phyloP scores from a whole-genome alignment of 495 filamentous ascomycete species.

The Immersiella caudata region DNA sequence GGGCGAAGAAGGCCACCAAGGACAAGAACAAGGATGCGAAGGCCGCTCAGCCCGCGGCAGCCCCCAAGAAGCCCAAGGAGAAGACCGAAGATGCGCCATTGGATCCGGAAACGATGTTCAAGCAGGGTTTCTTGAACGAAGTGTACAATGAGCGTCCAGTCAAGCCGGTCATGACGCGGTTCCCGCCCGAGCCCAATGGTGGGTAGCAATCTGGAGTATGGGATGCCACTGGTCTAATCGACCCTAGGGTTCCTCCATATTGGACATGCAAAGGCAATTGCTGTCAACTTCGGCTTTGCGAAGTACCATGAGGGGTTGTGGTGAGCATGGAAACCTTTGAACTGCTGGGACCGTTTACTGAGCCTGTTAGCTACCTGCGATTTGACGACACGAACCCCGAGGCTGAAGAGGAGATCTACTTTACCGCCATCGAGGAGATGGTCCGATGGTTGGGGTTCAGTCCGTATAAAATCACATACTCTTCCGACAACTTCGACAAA shows the following conservation, averaged over 20 bases:
- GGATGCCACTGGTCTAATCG: neutral
- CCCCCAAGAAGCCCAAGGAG: slow-evolving; percentile 48
- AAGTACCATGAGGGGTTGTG: slow-evolving; percentile 76
- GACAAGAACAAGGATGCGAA: slow-evolving; percentile 48
- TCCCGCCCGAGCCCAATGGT: slow-evolving; percentile 87
- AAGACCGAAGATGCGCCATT: slow-evolving; percentile 51
- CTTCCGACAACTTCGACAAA: slow-evolving; percentile 78
- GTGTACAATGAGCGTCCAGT: slow-evolving; percentile 77
- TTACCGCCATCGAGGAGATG: slow-evolving; percentile 75
- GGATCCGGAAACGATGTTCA: slow-evolving; percentile 79
- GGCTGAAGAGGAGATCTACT: slow-evolving; percentile 78
- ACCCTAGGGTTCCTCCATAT: slow-evolving; percentile 69
- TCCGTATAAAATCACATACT: slow-evolving; percentile 76
- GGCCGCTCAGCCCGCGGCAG: slow-evolving; percentile 24
- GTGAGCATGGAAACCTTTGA: slow-evolving; percentile 32
- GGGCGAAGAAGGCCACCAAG: slow-evolving; percentile 60
- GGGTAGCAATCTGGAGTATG: neutral
- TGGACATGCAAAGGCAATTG: slow-evolving; percentile 89
- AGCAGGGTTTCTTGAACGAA: slow-evolving; percentile 76
- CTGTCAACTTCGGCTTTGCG: slow-evolving; percentile 96
- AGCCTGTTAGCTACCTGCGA: slow-evolving; percentile 55
- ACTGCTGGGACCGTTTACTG: neutral
- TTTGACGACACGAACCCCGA: slow-evolving; percentile 88
- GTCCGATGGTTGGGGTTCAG: slow-evolving; percentile 82
- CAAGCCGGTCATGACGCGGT: slow-evolving; percentile 72